Evolutionary conservation across 768 basidiomycete species (phyloP), one percentile per base, ranked within the genome.

Genomic region (Hirschioporus abietinus): DNA sequence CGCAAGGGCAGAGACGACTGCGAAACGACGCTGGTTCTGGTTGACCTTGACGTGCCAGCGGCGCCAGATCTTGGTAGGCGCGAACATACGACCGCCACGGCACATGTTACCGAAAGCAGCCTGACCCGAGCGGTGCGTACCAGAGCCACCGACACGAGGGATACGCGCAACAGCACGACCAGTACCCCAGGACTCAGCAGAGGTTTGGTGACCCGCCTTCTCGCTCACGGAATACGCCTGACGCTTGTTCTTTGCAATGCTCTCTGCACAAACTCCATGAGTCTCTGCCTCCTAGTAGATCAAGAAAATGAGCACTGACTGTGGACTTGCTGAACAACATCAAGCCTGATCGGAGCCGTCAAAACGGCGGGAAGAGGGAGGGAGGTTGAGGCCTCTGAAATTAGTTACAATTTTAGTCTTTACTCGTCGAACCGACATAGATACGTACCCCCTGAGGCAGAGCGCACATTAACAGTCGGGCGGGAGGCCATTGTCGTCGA

Each of bases 81-180:
- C 96, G 81, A 99, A 99, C 97, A 99, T 99, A 77, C 97, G 95
- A 84, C 97, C 97, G 76, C 97, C 96, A 80, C 97, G 93, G 86
- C 96, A 99, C 97, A 99, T 99, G 91, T 99, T 99, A 76, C 97
- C 97, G 83, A 99, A 99, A 35, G 97, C 97, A 78, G 94, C 97
- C 87, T 96, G 96, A 68, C 97, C 97, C 66, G 97, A 96, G 72
- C 97, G 92, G 84, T 96, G 94, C 72, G 97, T 99, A 79, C 97
- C 97, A 76, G 93, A 92, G 77, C 97, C 97, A 76, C 94, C 94
- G 70, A 99, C 96, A 92, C 97, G 96, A 80, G 97, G 97, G 77
- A 99, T 99, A 95, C 97, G 97, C 27, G 96, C 96, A 71, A 99
- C 97, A 72, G 97, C 97, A 81, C 97, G 95, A 89, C 97, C 97